phyloP scores from a whole-genome alignment of 2,329 filamentous ascomycete species.

The Exophiala alcalophila region DNA sequence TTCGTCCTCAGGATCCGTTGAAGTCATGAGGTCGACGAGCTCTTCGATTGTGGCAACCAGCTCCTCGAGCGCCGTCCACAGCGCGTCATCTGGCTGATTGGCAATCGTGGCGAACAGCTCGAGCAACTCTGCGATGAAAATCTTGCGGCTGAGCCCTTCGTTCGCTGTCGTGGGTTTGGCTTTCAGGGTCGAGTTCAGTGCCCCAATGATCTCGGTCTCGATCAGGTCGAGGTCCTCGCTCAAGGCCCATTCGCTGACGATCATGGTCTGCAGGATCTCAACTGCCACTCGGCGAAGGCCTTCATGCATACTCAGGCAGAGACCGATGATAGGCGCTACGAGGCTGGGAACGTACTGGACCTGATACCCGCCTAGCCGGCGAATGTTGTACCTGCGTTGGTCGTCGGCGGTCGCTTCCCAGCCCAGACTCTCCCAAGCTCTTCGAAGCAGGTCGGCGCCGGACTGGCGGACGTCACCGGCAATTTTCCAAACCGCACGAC shows the following conservation, averaged over 20 bases:
- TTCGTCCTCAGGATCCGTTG: slow-evolving; percentile 67
- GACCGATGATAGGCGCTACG: slow-evolving; percentile 84
- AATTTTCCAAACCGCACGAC: slow-evolving; percentile 97
- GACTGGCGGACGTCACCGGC: slow-evolving; percentile 92
- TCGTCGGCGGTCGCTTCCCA: slow-evolving; percentile 90
- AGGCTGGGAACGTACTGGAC: slow-evolving; percentile 95
- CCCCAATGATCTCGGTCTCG: slow-evolving; percentile 95
- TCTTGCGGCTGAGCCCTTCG: slow-evolving; percentile 85
- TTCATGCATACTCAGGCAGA: slow-evolving; percentile 93
- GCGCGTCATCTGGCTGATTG: slow-evolving; percentile 63
- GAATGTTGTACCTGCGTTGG: slow-evolving; percentile 69
- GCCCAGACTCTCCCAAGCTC: slow-evolving; percentile 91
- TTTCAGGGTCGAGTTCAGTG: slow-evolving; percentile 85
- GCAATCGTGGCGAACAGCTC: slow-evolving; percentile 73
- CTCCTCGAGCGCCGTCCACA: slow-evolving; percentile 73
- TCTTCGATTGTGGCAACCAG: slow-evolving; percentile 84
- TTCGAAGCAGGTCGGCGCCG: slow-evolving; percentile 78
- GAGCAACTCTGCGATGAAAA: slow-evolving; percentile 83
- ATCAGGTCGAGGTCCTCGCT: slow-evolving; percentile 89
- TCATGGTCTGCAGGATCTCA: slow-evolving; percentile 94
- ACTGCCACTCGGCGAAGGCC: slow-evolving; percentile 85
- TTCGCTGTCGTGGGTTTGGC: slow-evolving; percentile 68
- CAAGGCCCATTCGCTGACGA: slow-evolving; percentile 94
- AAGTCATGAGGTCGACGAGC: slow-evolving; percentile 83
- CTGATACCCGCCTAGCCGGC: slow-evolving; percentile 91